Evolutionary conservation across 78 protist species (phyloP), one percentile per base, ranked within the genome.

Genomic region (Parvularia atlantis): DNA sequence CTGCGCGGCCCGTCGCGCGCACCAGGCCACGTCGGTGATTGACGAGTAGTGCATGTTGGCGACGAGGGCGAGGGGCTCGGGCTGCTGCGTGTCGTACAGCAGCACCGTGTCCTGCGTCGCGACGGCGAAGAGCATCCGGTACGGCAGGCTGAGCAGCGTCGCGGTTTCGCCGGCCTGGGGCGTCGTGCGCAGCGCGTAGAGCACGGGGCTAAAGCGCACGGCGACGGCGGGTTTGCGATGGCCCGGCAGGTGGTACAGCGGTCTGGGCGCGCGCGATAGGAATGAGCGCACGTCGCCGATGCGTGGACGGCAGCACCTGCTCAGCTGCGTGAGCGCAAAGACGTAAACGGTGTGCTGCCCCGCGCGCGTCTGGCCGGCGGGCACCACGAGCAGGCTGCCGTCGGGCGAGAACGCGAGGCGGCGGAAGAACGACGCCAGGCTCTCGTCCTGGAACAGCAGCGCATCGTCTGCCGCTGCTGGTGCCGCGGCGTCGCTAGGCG

Each of bases 91-190:
- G 56, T 75, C 81, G 63, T 75, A 81, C 19, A 81, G 6, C 20
- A 63, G 2, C 17, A 81, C 60, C 33, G 81, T 24, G 31, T 75
- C 66, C 37, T 43, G 2, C 24, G 73, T 64, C 37, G 57, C 75
- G 16, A 81, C 74, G 0, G 86, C 86, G 26, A 56, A 70, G 35
- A 81, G 48, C 67, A 69, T 37, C 36, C 81, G 75, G 68, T 81
- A 61, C 39, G 77, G 75, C 50, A 75, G 68, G 2, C 26, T 31
- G 22, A 81, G 28, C 58, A 54, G 24, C 1, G 43, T 28, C 22
- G 16, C 31, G 24, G 1, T 19, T 17, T 2, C 52, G 5, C 4
- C 44, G 2, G 44, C 48, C 36, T 30, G 22, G 22, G 63, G n/a
- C 41, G 24, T 3, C 63, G 17, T 11, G 41, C 36, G 36, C 16